Evolutionary conservation across 306 rosid genomes (phyloP), one percentile per base, ranked within the genome.

Genomic region (Potentilla sterilis): DNA sequence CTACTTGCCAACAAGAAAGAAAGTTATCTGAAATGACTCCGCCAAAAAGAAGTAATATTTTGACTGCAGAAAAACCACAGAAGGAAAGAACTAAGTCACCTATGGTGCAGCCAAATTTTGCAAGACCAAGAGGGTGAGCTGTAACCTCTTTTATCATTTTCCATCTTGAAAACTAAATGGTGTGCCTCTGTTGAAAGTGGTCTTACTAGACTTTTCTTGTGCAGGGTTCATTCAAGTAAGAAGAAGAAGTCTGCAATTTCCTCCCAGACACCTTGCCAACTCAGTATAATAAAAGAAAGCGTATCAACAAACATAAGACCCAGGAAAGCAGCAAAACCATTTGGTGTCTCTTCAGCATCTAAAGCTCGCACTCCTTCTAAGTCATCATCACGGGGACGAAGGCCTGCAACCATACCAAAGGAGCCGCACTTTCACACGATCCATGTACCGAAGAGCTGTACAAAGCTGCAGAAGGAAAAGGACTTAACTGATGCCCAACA

Each of bases 401-500:
- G 78, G 80, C 69, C 86, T 16, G 14, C 78, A 65, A 92, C 97
- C 40, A 80, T 86, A 72, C 88, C 97, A 6, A 88, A 83, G 85
- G 89, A 87, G 74, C 97, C 93, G 47, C 86, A 80, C 43, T 89
- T 92, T 83, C 97, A 90, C 38, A 75, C 67, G 41, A 81, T 86
- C 59, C 97, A 87, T 43, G 83, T 86, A 57, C 96, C 91, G 0
- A 87, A 70, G 86, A 75, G 77, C 79, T 82, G 87, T 82, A 73
- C 82, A 11, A 78, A 73, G 79, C 75, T 82, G 87, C 88, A 78
- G 85, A 21, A 77, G 76, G 85, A 80, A 82, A 74, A 55, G 63
- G 77, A 75, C 42, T 22, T 47, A 8, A 21, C 32, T 62, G 67
- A 78, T 52, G 61, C 76, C 18, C 71, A 14, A 57, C 18, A 69